Percentiles rank a stretch among this genome's conserved stretches.
phyloP scores from a whole-genome alignment of 768 basidiomycete genomes.

The Auricularia auricula-judae region DNA sequence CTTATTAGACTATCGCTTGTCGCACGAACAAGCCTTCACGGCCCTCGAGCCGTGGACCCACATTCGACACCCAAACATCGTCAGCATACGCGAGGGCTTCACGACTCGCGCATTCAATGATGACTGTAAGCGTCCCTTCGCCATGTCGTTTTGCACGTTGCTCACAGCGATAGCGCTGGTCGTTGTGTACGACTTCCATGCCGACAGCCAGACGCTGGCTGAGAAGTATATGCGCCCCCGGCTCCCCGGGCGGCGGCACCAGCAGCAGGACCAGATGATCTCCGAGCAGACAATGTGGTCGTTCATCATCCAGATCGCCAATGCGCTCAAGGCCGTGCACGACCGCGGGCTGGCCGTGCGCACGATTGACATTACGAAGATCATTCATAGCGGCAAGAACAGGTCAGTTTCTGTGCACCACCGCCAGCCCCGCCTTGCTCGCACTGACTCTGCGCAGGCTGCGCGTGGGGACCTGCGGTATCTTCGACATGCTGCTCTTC shows the following conservation, averaged over 20 bases:
- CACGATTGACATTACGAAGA: conserved; percentile 76
- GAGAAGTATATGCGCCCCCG: conserved; percentile 36
- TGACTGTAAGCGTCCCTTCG: conserved; percentile 49
- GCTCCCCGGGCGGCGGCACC: conserved; percentile 15
- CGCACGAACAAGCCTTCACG: conserved; percentile 69
- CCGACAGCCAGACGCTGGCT: conserved; percentile 70
- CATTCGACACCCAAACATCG: conserved; percentile 77
- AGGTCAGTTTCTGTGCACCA: conserved; percentile 34
- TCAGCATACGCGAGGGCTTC: conserved; percentile 82
- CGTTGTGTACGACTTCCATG: conserved; percentile 83
- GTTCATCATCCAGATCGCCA: conserved; percentile 82
- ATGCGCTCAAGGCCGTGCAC: conserved; percentile 79
- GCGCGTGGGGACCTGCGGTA: conserved; percentile 77
- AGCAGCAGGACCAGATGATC: conserved; percentile 21
- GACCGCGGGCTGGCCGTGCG: conserved; percentile 69
- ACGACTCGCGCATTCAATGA: conserved; percentile 90
- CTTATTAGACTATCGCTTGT: conserved; percentile 65
- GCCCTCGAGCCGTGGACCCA: conserved; percentile 79
- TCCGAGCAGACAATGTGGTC: conserved; percentile 85
- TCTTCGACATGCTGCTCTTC: conserved; percentile 76
- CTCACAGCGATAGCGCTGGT: conserved; percentile 54
- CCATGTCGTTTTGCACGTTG: conserved; percentile 4
- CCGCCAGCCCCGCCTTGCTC: not conserved
- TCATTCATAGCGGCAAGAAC: conserved; percentile 83
- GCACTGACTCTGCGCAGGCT: conserved; percentile 33